Base-by-base conservation (phyloP, 805 yeast genomes). In the Barnettozyma botsteinii region DNA sequence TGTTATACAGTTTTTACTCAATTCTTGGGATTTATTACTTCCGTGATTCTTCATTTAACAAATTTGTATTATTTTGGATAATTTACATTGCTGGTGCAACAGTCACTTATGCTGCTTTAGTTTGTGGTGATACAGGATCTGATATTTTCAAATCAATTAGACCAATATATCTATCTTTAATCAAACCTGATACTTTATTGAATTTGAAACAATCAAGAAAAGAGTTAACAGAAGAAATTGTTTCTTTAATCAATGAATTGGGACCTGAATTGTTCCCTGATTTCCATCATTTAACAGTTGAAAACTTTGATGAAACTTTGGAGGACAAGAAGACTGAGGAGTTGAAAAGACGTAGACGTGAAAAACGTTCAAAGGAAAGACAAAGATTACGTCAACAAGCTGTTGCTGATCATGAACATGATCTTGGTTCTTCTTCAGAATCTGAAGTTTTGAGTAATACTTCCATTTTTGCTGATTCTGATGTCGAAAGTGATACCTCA, bases 121-220 rank as follows among this genome's bases (percentile, higher is more conserved):
- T 86, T 21, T 78, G 87, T 42, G 98, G 98, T 39, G 98, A 93
- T 56, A 83, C 80, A 44, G 98, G 98, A 26, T 73, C 86, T 79
- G 98, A 91, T 57, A 71, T 85, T 35, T 73, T 83, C 59, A 87
- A 87, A 57, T 81, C 94, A 4, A 65, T 91, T 41, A 73, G 88
- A 49, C 96, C 98, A 1, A 64, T 91, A 31, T 83, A 82, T 62
- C 59, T 82, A 21, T 76, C 85, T 3, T 59, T 84, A 15, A 73
- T 73, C 10, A 69, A 77, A 19, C 81, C 83, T 30, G 63, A 72
- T 15, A 73, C 79, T 1, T 65, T 82, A 36, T 58, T 60, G 31
- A 73, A 79, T 42, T 66, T 93, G 49, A 79, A 85, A 51, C 62
- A 66, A 21, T 69, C 75, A 37, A 71, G 98, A 47, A 65, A 66